Percentiles rank a stretch among this genome's conserved stretches.
phyloP scores from a whole-genome alignment of 257 asterid genomes.

The Nicotiana attenuata region DNA sequence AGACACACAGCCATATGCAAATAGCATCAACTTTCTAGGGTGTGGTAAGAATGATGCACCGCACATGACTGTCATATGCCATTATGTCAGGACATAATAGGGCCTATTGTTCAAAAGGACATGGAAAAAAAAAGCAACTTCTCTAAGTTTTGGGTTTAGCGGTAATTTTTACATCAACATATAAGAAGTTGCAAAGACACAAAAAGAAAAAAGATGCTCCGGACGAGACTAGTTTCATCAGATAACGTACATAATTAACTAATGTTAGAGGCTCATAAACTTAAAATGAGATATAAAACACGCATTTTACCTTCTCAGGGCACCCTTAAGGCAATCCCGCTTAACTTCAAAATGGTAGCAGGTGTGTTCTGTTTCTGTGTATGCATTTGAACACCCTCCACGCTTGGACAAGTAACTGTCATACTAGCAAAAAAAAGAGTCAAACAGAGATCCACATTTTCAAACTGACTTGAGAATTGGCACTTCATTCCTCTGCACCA shows the following conservation, averaged over 20 bases:
- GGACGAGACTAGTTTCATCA: neutral
- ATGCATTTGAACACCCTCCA: slow-evolving; percentile 99
- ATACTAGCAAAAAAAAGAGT: slow-evolving; percentile 62
- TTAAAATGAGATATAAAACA: neutral
- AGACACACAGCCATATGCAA: neutral
- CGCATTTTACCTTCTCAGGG: slow-evolving; percentile 64
- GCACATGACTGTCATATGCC: neutral
- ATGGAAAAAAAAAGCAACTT: neutral
- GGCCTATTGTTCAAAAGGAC: neutral
- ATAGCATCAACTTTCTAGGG: neutral
- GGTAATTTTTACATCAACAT: neutral
- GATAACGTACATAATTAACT: neutral
- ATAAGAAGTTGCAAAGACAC: neutral
- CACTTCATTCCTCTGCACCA: neutral
- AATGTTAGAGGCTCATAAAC: neutral
- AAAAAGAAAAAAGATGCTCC: slow-evolving; percentile 1
- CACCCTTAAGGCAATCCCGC: slow-evolving; percentile 85
- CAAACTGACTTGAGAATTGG: slow-evolving; percentile 3
- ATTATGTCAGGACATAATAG: neutral
- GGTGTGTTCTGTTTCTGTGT: slow-evolving; percentile 97
- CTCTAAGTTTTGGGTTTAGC: neutral
- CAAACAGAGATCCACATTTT: slow-evolving; percentile 23
- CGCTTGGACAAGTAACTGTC: slow-evolving; percentile 97
- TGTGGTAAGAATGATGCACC: neutral
- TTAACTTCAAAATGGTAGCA: slow-evolving; percentile 98